Evolutionary conservation across 352 stramenopile species (phyloP), one percentile per base, ranked within the genome.

Genomic region (Pythium rishiriense): DNA sequence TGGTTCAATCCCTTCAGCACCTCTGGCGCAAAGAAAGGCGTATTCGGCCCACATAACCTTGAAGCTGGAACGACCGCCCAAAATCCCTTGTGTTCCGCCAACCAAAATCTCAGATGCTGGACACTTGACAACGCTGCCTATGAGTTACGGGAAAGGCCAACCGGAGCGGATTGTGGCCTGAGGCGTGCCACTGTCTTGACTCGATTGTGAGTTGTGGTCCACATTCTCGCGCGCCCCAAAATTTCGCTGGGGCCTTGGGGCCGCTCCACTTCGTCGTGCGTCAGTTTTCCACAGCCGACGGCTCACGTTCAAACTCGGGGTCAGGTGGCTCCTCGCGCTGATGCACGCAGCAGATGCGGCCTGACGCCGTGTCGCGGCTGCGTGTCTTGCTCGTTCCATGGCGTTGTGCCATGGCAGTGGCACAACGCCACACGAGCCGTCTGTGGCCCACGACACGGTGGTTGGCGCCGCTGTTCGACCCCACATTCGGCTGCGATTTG

Each of bases 131-230:
- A 46, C 26, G 22, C 54, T 62, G 54, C 25, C 54, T 50, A 53
- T 62, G 54, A 28, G 54, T 62, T 62, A 62, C 41, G 54, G 31
- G 54, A 62, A 62, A 62, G 54, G 54, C 41, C 42, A 33, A n/a
- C 21, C n/a, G 17, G 19, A 25, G 10, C 21, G 31, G 24, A 31
- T 21, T 28, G 33, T 58, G 21, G 37, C 22, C 26, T 19, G 22
- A 31, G 2, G 0, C 12, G 39, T 59, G 35, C 52, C 26, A 59
- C 52, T 59, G 37, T 59, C 52, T 59, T 59, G 52, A 59, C 52
- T 59, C 21, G 51, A 5, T 19, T 37, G n/a, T 26, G 19, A 35
- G 51, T 33, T 31, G 45, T 25, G 14, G 11, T 39, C 22, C 37
- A 2, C 37, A 12, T 19, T 43, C 9, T n/a, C 1, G 10, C 14